phyloP scores from a whole-genome alignment of 2,329 filamentous ascomycete species.

The Coccinonectria pachysandricola region DNA sequence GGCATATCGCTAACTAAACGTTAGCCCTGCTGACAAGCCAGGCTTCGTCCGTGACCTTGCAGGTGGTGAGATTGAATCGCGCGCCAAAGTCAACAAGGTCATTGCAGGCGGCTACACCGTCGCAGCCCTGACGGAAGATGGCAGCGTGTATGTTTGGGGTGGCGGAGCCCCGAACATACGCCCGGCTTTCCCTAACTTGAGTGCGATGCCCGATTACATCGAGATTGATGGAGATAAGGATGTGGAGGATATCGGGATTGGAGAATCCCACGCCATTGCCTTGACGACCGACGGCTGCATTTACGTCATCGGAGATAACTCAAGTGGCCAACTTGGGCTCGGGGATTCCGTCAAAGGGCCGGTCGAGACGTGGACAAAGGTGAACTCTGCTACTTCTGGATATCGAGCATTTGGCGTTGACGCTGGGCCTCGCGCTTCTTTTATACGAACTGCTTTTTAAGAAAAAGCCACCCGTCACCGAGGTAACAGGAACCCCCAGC shows the following conservation, averaged over 20 bases:
- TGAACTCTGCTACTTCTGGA: conserved; percentile 20
- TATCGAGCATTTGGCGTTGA: conserved; percentile 30
- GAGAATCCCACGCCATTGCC: conserved; percentile 47
- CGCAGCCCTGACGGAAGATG: conserved; percentile 46
- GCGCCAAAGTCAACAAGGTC: conserved; percentile 42
- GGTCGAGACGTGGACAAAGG: conserved; percentile 26
- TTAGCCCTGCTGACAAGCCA: conserved; percentile 36
- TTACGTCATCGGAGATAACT: conserved; percentile 46
- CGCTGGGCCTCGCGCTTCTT: conserved; percentile 40
- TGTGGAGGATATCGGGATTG: conserved; percentile 46
- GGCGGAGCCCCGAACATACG: conserved; percentile 20
- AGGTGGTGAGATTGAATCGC: conserved; percentile 38
- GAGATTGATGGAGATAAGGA: conserved; percentile 38
- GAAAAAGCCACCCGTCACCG: too few species aligned
- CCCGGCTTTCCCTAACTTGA: conserved; percentile 22
- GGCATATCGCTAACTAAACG: conserved; percentile 3
- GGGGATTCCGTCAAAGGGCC: conserved; percentile 8
- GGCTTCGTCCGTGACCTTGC: conserved; percentile 37
- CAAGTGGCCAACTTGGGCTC: conserved; percentile 49
- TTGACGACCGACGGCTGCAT: conserved; percentile 39
- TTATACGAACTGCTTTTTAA: too few species aligned
- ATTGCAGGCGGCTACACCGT: conserved; percentile 45
- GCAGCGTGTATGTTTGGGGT: conserved; percentile 55
- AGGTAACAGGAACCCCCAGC: too few species aligned
- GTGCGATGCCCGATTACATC: conserved; percentile 30